Percentiles rank a stretch among this genome's conserved stretches.
phyloP scores from a whole-genome alignment of 257 asterid genomes.

The Rehmannia glutinosa region DNA sequence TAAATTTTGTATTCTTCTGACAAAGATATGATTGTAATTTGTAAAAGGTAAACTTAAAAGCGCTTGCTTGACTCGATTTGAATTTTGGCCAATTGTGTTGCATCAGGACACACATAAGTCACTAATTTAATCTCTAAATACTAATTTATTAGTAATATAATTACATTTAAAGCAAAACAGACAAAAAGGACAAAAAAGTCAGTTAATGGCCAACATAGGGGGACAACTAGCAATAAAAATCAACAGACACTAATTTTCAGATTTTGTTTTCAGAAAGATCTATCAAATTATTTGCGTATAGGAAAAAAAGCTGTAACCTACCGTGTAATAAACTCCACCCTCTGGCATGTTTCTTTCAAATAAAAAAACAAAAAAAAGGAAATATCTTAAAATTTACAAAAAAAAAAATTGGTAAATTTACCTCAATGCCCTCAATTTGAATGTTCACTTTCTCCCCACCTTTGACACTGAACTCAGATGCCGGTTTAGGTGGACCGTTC shows the following conservation, averaged over 20 bases:
- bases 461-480: constrained; percentile 77
- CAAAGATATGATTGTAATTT: no score
- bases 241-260: neutral
- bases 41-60: no score
- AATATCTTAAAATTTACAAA: neutral
- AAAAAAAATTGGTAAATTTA: neutral
- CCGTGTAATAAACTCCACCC: no score
- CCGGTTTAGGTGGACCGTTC: constrained; percentile 71
- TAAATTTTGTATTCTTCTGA: no score
- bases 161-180: neutral
- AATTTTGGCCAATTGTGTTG: no score
- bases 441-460: constrained; percentile 94
- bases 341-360: no score
- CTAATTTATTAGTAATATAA: no score
- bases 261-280: constrained; percentile 7
- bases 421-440: constrained; percentile 98
- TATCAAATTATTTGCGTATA: neutral
- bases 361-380: neutral
- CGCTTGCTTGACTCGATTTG: no score
- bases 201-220: neutral
- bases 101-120: no score
- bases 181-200: neutral
- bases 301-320: neutral
- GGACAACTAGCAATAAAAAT: neutral
- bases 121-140: no score